phyloP scores from a whole-genome alignment of 2,329 filamentous ascomycete species.

The Sclerotinia borealis region DNA sequence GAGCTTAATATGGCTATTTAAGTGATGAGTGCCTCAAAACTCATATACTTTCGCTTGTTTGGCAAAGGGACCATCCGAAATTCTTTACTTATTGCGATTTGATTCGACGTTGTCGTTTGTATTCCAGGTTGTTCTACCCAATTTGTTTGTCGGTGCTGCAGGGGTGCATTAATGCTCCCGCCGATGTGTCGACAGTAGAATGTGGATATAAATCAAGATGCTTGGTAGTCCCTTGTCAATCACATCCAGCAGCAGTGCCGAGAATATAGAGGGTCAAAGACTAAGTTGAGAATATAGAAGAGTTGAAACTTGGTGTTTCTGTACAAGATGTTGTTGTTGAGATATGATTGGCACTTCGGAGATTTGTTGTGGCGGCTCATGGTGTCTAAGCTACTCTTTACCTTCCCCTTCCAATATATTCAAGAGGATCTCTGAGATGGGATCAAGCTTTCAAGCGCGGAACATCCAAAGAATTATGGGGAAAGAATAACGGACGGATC shows the following conservation, averaged over 20 bases:
- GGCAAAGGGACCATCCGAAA: background rate
- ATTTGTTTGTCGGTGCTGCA: background rate
- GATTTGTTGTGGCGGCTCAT: conserved; percentile 5
- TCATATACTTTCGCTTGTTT: background rate
- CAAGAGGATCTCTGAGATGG: background rate
- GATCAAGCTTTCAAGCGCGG: conserved; percentile 5
- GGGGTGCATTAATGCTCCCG: background rate
- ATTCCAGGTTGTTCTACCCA: background rate
- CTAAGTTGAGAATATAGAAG: background rate
- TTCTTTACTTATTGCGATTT: background rate
- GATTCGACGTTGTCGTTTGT: background rate
- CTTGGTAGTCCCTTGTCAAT: background rate
- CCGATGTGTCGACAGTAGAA: background rate
- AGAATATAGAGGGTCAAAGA: conserved; percentile 4
- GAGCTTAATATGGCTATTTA: background rate
- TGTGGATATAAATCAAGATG: background rate
- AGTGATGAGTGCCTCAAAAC: background rate
- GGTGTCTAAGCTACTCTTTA: background rate
- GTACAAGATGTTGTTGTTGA: background rate
- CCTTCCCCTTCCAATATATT: background rate
- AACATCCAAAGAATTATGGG: background rate
- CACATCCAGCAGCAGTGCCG: background rate
- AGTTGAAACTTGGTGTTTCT: conserved; percentile 4
- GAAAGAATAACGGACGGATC: background rate
- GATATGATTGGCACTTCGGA: conserved; percentile 5